Conservation (phyloP, 2,329 filamentous ascomycete genomes). For the Thielaviopsis euricoi region DNA sequence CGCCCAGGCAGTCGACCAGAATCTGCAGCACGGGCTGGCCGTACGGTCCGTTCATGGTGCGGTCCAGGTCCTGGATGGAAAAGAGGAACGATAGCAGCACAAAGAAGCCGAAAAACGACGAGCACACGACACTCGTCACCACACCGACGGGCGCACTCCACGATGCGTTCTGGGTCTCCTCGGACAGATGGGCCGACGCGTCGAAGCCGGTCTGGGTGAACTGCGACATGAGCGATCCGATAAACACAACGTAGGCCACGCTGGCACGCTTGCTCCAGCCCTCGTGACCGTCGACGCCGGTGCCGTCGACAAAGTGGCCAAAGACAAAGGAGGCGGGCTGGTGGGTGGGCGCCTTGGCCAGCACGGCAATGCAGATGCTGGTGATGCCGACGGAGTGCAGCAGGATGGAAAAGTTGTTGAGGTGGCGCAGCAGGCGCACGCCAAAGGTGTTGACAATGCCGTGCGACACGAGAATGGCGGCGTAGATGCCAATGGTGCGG, state of each 20-base stretch:
- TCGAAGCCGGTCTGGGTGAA: constrained; percentile 35
- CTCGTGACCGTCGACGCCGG: constrained; percentile 25
- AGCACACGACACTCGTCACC: constrained; percentile 38
- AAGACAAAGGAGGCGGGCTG: constrained; percentile 40
- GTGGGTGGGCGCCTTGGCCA: constrained; percentile 39
- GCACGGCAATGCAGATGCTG: constrained; percentile 35
- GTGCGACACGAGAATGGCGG: constrained; percentile 36
- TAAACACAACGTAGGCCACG: constrained; percentile 36
- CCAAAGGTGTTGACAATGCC: constrained; percentile 41
- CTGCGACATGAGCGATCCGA: constrained; percentile 36
- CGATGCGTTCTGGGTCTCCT: constrained; percentile 39
- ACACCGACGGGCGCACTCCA: constrained; percentile 43
- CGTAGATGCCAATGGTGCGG: constrained; percentile 42
- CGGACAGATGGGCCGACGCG: constrained; percentile 37
- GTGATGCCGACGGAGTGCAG: constrained; percentile 37
- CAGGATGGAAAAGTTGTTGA: constrained; percentile 40
- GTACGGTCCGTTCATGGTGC: constrained; percentile 27
- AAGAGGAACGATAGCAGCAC: constrained; percentile 40
- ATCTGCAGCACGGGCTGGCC: constrained; percentile 41
- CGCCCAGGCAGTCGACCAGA: constrained; percentile 37
- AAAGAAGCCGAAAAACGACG: constrained; percentile 40
- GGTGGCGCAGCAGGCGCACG: constrained; percentile 34
- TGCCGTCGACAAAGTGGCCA: constrained; percentile 34
- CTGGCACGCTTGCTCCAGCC: constrained; percentile 38
- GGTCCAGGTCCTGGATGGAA: constrained; percentile 39